These are phyloP conservation scores for Chlamydomonas sp. DNA, from an alignment of 139 green algal genomes.

Conservation along the genomic window DNA sequence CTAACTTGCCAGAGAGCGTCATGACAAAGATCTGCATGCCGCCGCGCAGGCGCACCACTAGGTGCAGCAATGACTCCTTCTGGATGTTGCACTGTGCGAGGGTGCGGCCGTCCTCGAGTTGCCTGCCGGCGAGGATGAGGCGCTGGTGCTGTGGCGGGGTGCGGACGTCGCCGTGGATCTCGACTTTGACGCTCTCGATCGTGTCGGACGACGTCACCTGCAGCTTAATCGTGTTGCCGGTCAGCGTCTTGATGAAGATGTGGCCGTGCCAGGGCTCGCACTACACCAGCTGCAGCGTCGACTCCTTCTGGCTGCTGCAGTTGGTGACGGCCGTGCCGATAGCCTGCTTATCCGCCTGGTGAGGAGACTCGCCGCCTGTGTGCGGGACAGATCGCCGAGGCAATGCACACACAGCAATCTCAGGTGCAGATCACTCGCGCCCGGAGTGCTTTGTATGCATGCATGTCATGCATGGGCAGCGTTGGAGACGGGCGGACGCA, in stretches of 20 bases:
- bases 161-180: conserved; percentile 91
- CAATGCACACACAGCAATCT: too few relatives aligned
- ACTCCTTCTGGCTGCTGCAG: too few relatives aligned
- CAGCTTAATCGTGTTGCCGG: conserved; percentile 71
- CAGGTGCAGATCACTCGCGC: too few relatives aligned
- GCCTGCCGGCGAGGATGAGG: conserved; percentile 95
- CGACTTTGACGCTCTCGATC: conserved; percentile 89
- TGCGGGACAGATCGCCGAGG: too few relatives aligned
- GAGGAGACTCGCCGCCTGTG: too few relatives aligned
- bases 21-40: conserved; percentile 97
- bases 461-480: too few relatives aligned
- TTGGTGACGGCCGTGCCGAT: too few relatives aligned
- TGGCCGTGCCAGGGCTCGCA: too few relatives aligned
- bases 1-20: conserved; percentile 96
- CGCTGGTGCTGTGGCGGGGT: conserved; percentile 95
- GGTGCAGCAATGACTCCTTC: conserved; percentile 98
- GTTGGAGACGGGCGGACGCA: too few relatives aligned
- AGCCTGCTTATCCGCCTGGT: too few relatives aligned
- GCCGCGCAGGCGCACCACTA: conserved; percentile 93
- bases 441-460: too few relatives aligned
- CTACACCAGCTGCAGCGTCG: too few relatives aligned
- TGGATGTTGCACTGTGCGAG: conserved; percentile 98
- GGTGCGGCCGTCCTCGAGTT: conserved; percentile 94
- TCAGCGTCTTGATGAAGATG: conserved; percentile 84
- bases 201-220: conserved; percentile 74